Evolutionary conservation across 257 asterid species (phyloP), one percentile per base, ranked within the genome.

Genomic region (Sherardia arvensis): DNA sequence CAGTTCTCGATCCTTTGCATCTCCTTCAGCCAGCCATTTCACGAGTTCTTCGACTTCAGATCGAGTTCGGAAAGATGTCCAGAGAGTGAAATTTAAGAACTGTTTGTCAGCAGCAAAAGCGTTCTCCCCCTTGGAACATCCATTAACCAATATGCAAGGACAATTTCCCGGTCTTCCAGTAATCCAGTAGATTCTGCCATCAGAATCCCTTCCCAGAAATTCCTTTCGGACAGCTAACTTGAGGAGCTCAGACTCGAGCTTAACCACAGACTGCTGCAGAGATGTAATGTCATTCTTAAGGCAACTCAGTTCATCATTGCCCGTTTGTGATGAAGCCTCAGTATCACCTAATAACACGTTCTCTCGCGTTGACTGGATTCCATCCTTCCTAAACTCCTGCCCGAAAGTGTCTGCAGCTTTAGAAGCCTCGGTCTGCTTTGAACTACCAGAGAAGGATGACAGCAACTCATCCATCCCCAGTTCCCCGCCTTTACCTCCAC

Each of bases 161-260:
- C 76, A 74, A 69, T 87, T 77, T 53, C 79, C 79, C 14, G 80
- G 81, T 69, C 74, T 77, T 69, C 74, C 74, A 56, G 76, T 85
- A 38, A 62, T 80, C 99, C 96, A 92, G 77, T 89, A 92, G 70
- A 67, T 75, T 76, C 97, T 81, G 55, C 99, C 99, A 54, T 76
- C 82, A 48, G 91, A 76, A 79, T 92, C 99, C 71, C 95, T 79
- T 62, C 99, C 99, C 84, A 92, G 68, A 71, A 69, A 81, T 70
- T 87, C 94, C 80, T 83, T 90, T 23, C 96, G 73, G 53, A 89
- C 72, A 68, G 91, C 79, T 61, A 85, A 73, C 71, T 80, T 83
- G 47, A 64, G 69, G 64, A 87, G 83, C 65, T 89, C 95, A 17
- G 75, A 71, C 71, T 92, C 96, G 64, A 74, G 66, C 30, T 81